Evolutionary conservation across 140 eudicot species (phyloP), one percentile per base, ranked within the genome.

Genomic region (Oenanthe javanica): DNA sequence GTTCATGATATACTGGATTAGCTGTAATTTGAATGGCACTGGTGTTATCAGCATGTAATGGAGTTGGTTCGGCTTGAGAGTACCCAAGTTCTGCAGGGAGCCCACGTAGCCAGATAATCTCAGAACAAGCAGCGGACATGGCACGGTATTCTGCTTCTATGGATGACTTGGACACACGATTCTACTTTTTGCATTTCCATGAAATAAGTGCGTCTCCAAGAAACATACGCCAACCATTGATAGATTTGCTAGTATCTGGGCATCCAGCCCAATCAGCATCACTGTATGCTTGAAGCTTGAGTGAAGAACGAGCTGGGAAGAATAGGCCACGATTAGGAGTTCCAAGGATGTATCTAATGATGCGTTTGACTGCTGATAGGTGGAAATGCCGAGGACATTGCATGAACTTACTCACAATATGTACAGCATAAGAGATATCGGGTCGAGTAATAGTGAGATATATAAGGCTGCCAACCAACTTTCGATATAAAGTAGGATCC

Each of bases 281-380:
- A 69, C 9, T 31, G 27, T 12, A 69, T 1, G 47, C 47, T 27
- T 36, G n/a, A 31, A 21, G 4, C 46, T 67, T 36, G 74, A 46
- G 0, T 64, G 46, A 81, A 84, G 97, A 87, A 72, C 85, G 92
- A 46, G 97, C 97, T 38, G 19, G 72, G 72, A 66, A 66, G 72
- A 66, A 66, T 15, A 27, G 1, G 19, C 72, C 19, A 27, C 43
- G 72, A 66, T 7, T 66, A 66, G 72, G 72, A 21, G 72, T 66
- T 36, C 72, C 40, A 66, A 66, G 72, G 13, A 66, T 27, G 45
- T 66, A 66, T 2, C 45, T 0, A 4, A 66, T 66, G 38, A 66
- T 10, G 6, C 43, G 72, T n/a, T 9, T n/a, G 7, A 66, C 45
- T 27, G 72, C 1, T 11, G 19, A 66, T 66, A 27, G 72, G 40